Evolutionary conservation across 129 eudicot species (phyloP).

Genomic region (Scalesia atractyloides): DNA sequence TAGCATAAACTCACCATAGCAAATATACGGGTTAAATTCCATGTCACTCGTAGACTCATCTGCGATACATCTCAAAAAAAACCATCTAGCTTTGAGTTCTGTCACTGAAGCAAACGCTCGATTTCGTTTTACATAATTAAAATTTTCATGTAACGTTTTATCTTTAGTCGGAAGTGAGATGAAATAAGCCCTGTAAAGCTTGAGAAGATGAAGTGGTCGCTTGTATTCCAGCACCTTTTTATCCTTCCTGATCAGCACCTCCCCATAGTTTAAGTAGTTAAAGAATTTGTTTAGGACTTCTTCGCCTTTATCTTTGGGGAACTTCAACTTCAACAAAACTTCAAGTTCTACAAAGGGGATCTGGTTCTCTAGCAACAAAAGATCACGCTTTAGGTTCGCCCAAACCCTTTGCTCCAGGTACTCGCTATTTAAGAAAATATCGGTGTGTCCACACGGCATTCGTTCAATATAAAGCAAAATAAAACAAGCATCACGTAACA

Average conservation of each 20-base stretch:
- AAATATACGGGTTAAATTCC: conserved; percentile 18
- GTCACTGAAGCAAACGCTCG: conserved; percentile 30
- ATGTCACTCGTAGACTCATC: conserved; percentile 18
- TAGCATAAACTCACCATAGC: conserved; percentile 25
- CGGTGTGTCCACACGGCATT: not conserved
- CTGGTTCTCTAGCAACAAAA: conserved; percentile 40
- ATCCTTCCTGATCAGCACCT: not conserved
- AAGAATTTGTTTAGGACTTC: conserved; percentile 6
- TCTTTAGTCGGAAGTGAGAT: conserved; percentile 5
- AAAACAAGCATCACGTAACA: conserved; percentile 38
- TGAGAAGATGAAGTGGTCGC: conserved; percentile 34
- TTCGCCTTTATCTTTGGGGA: conserved; percentile 27
- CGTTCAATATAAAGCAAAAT: conserved; percentile 26
- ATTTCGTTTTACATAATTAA: conserved; percentile 17
- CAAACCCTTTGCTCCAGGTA: conserved; percentile 24
- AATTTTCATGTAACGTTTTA: not conserved
- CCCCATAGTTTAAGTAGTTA: conserved; percentile 6
- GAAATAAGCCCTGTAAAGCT: conserved; percentile 34
- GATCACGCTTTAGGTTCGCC: conserved; percentile 23
- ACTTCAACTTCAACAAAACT: conserved; percentile 26
- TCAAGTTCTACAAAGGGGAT: conserved; percentile 29
- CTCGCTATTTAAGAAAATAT: conserved; percentile 17
- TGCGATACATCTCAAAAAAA: conserved; percentile 1
- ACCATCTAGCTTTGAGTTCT: conserved; percentile 32
- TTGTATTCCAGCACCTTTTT: conserved; percentile 13